Percentiles rank a stretch among this genome's conserved stretches.
Evolutionary conservation across 129 eudicot genomes (phyloP).

Genomic region (Artemisia annua): DNA sequence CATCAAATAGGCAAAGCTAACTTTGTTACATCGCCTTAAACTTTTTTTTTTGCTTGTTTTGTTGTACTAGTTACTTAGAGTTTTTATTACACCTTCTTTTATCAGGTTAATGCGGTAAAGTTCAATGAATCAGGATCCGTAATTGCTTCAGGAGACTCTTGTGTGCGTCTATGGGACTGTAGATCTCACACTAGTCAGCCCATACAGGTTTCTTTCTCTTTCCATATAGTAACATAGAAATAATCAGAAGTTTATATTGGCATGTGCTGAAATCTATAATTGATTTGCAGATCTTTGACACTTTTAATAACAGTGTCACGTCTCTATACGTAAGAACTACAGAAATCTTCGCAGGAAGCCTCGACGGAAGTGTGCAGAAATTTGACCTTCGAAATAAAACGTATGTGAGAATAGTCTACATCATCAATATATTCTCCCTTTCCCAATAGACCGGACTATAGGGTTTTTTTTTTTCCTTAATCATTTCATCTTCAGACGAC

Average conservation of each 20-base stretch:
- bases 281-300: constrained; percentile 67
- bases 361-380: constrained; percentile 92
- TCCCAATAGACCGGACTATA: not conserved
- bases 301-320: constrained; percentile 88
- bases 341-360: constrained; percentile 96
- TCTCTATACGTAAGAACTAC: constrained; percentile 79
- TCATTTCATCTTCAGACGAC: constrained; percentile 47
- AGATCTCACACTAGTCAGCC: constrained; percentile 96
- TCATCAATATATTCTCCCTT: constrained; percentile 5
- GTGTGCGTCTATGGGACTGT: constrained; percentile 94
- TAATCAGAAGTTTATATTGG: not conserved
- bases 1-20: no score
- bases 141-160: constrained; percentile 87
- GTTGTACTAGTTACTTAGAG: not conserved
- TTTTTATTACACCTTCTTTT: constrained; percentile 14
- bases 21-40: no score
- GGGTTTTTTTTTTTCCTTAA: not conserved
- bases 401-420: constrained; percentile 45
- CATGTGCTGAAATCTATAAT: constrained; percentile 3
- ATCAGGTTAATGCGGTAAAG: constrained; percentile 94
- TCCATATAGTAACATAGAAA: not conserved
- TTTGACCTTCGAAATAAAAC: constrained; percentile 93
- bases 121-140: constrained; percentile 81
- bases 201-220: constrained; percentile 57
- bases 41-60: no score